phyloP scores from a whole-genome alignment of 1,284 basidiomycete species.

The Baeospora myosura region DNA sequence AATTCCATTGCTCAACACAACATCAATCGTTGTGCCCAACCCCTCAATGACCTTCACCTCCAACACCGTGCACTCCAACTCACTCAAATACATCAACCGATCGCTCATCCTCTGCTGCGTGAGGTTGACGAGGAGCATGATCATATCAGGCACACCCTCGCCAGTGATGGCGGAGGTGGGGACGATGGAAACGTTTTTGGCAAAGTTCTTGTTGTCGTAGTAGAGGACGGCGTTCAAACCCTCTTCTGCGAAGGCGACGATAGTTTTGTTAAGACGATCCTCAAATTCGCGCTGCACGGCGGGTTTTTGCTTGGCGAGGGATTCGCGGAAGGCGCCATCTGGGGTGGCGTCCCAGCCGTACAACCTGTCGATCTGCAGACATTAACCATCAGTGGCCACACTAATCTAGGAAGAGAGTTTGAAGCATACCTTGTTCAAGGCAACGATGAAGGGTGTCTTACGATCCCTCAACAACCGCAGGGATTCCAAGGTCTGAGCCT shows the following conservation, averaged over 20 bases:
- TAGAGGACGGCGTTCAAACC: slow-evolving; percentile 94
- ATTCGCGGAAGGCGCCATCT: slow-evolving; percentile 89
- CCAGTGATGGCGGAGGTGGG: slow-evolving; percentile 98
- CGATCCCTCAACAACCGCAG: slow-evolving; percentile 87
- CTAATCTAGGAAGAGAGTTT: slow-evolving; percentile 1
- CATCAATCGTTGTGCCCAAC: slow-evolving; percentile 96
- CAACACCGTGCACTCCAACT: slow-evolving; percentile 97
- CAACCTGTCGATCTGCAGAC: slow-evolving; percentile 86
- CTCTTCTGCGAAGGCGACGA: slow-evolving; percentile 93
- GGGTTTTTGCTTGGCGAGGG: slow-evolving; percentile 78
- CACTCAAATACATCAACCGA: slow-evolving; percentile 95
- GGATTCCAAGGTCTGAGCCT: slow-evolving; percentile 96
- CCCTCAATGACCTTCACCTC: slow-evolving; percentile 99
- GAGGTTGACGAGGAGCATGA: slow-evolving; percentile 94
- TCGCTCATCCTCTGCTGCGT: slow-evolving; percentile 99
- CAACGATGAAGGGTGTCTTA: slow-evolving; percentile 99
- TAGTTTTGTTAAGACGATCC: slow-evolving; percentile 80
- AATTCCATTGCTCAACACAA: slow-evolving; percentile 93
- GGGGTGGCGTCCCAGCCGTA: slow-evolving; percentile 93
- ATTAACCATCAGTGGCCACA: slow-evolving; percentile 11
- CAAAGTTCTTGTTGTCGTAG: slow-evolving; percentile 97
- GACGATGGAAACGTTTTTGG: slow-evolving; percentile 90
- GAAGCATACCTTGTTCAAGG: slow-evolving; percentile 83
- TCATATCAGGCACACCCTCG: slow-evolving; percentile 99
- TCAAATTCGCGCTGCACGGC: slow-evolving; percentile 91